Base-by-base conservation (phyloP, 768 basidiomycete genomes). In the Chalciporus piperatus region DNA sequence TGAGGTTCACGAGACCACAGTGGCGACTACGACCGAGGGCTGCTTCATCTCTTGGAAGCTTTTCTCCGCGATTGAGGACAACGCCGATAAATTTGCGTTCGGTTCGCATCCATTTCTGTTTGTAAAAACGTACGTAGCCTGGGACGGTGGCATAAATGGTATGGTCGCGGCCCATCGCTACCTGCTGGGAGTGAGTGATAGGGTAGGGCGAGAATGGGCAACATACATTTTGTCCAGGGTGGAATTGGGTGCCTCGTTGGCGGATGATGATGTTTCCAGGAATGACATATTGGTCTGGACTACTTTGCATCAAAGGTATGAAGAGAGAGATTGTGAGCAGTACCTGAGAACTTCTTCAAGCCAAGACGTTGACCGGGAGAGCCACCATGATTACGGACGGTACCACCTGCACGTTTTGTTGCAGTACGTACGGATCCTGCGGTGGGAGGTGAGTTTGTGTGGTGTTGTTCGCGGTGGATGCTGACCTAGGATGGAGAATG, bases 211-310 rank as follows among this genome's bases (percentile, higher is more conserved):
- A 43, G 35, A 47, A 30, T 28, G 27, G 28, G 46, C n/a, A 39
- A 72, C 86, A 50, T 70, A 94, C 95, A 70, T 98, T 85, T 68
- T 93, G 94, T 1, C 95, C 96, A 5, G 96, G 85, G 65, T 96
- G 93, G 73, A 97, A 96, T 45, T 87, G 76, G 0, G 89, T 88
- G 9, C 97, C 97, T 57, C 97, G 81, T 70, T 99, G 97, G 41
- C 97, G 82, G 28, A 98, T 85, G 65, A 99, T 89, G 60, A 99
- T 98, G 74, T 96, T 92, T 39, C 97, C 97, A 9, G 97, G 92
- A 22, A 90, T 80, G 22, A 98, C 94, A 70, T 79, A 81, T 70
- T 98, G 87, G 65, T 97, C 96, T 98, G 54, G 42, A 28, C 16
- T 6, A 22, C 56, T 56, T 54, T 59, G 54, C 51, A 38, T 11